Conservation (phyloP, 257 asterid species). For the Verbascum thapsus region DNA sequence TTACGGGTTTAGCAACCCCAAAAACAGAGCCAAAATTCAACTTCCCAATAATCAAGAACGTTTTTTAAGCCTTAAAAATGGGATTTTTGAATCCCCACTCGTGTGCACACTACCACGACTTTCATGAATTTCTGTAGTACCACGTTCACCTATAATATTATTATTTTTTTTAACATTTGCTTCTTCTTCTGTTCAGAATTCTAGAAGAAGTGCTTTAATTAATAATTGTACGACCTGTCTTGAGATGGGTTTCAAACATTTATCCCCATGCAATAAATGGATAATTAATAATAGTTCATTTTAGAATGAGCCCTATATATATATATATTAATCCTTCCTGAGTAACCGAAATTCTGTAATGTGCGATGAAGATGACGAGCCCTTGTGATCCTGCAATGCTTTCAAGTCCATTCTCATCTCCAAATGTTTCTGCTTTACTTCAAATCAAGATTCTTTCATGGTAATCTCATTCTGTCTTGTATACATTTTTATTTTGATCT, state of each 20-base stretch:
- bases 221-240: slow-evolving; percentile 22
- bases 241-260: slow-evolving; percentile 48
- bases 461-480: slow-evolving; percentile 29
- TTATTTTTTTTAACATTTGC: not conserved
- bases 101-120: slow-evolving; percentile 47
- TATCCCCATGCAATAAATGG: slow-evolving; percentile 35
- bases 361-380: slow-evolving; percentile 21
- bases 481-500: not conserved
- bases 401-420: slow-evolving; percentile 60
- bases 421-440: slow-evolving; percentile 63
- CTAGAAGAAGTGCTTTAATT: slow-evolving; percentile 36
- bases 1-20: slow-evolving; percentile 2
- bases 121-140: slow-evolving; percentile 28
- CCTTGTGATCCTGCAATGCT: slow-evolving; percentile 35
- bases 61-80: slow-evolving; percentile 44
- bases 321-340: not conserved
- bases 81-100: slow-evolving; percentile 48
- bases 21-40: slow-evolving; percentile 28
- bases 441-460: slow-evolving; percentile 75
- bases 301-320: not conserved
- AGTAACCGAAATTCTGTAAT: slow-evolving; percentile 19
- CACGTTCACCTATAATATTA: not conserved
- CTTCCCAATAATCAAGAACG: slow-evolving; percentile 39
- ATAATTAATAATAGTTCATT: not conserved
- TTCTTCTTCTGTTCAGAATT: slow-evolving; percentile 28